These are phyloP conservation scores for Aspergillus arachidicola DNA, from an alignment of 2,329 filamentous ascomycete species.

Conservation along the genomic window DNA sequence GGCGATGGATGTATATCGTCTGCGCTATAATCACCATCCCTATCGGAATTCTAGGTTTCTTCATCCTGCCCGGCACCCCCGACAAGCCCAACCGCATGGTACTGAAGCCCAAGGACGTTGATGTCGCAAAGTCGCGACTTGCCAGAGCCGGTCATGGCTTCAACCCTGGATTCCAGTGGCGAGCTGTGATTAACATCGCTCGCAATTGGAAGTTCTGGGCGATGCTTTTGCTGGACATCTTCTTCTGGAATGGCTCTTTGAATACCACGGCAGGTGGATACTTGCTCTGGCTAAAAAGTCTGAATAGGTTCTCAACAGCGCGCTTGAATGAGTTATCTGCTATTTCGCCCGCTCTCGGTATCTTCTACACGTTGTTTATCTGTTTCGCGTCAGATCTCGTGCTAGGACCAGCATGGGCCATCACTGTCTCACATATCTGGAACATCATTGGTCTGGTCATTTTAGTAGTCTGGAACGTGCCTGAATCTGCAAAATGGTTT, in stretches of 20 bases:
- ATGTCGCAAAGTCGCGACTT: constrained; percentile 50
- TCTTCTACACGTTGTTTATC: constrained; percentile 55
- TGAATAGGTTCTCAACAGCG: constrained; percentile 49
- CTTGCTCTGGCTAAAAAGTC: constrained; percentile 61
- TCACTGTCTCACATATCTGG: constrained; percentile 54
- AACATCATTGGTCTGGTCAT: constrained; percentile 59
- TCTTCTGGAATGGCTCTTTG: constrained; percentile 56
- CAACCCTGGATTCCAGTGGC: no score
- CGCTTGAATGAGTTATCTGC: constrained; percentile 56
- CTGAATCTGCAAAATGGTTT: constrained; percentile 58
- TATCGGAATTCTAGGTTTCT: constrained; percentile 53
- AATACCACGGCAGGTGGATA: constrained; percentile 54
- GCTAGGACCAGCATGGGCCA: constrained; percentile 55
- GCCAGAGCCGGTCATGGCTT: no score
- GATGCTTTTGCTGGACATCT: constrained; percentile 50
- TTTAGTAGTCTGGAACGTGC: constrained; percentile 59
- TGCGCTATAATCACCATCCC: constrained; percentile 59
- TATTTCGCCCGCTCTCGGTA: constrained; percentile 57
- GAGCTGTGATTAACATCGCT: no score
- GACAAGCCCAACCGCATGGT: constrained; percentile 54
- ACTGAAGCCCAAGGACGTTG: constrained; percentile 51
- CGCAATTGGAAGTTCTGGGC: no score
- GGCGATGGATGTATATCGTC: constrained; percentile 63
- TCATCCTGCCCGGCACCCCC: constrained; percentile 56
- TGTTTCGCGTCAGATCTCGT: constrained; percentile 56